These are phyloP conservation scores for Aspergillus unguis DNA, from an alignment of 2,329 filamentous ascomycete genomes.

Conservation along the genomic window DNA sequence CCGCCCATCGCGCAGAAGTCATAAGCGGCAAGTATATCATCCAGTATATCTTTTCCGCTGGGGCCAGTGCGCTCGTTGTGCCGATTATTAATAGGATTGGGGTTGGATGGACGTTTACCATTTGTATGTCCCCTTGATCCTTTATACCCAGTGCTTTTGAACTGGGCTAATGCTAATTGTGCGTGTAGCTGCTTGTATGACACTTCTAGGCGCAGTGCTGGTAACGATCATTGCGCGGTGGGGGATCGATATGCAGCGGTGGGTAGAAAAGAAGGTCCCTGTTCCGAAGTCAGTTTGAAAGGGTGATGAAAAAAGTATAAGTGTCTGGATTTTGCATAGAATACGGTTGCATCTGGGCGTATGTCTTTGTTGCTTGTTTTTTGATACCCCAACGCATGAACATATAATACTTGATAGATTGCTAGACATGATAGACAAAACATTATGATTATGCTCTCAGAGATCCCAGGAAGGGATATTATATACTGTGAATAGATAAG, in stretches of 20 bases:
- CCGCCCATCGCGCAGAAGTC: conserved; percentile 61
- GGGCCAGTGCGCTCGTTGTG: conserved; percentile 66
- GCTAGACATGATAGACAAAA: no score
- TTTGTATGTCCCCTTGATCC: conserved; percentile 45
- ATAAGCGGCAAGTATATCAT: conserved; percentile 77
- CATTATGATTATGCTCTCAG: no score
- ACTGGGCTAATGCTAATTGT: neutral
- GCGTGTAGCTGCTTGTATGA: conserved; percentile 26
- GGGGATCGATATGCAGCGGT: conserved; percentile 34
- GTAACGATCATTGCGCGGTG: conserved; percentile 29
- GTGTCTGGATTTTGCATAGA: no score
- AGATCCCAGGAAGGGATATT: no score
- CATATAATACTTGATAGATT: no score
- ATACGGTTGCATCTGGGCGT: no score
- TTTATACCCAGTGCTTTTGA: neutral
- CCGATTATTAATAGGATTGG: conserved; percentile 70
- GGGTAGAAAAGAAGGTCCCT: conserved; percentile 27
- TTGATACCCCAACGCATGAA: no score
- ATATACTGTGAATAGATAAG: no score
- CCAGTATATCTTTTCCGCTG: conserved; percentile 70
- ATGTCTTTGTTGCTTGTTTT: no score
- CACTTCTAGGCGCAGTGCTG: conserved; percentile 26
- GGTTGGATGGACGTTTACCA: conserved; percentile 76
- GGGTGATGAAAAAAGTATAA: no score
- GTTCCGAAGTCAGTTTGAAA: conserved; percentile 10